Conservation (phyloP, 257 asterid genomes). For the Anisodus acutangulus region DNA sequence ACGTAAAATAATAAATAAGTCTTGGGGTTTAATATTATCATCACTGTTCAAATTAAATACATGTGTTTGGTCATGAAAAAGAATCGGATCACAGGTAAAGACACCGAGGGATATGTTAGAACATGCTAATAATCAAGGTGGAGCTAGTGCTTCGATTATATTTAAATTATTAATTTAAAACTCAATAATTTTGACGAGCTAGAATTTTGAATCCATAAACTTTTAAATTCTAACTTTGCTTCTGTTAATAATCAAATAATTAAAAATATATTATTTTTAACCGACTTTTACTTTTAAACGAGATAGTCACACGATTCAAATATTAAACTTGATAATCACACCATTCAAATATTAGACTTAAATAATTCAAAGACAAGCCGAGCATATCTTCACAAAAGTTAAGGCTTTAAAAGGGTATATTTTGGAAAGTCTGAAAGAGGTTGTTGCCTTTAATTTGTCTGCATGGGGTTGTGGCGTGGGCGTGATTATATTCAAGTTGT, state of each 20-base stretch:
- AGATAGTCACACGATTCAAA: not conserved
- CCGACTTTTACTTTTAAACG: not conserved
- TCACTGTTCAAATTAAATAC: too few relatives aligned
- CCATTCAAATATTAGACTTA: not conserved
- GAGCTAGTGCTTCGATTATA: too few relatives aligned
- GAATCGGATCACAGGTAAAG: not conserved
- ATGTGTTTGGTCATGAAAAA: not conserved
- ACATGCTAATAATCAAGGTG: too few relatives aligned
- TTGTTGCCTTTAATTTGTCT: conserved; percentile 34
- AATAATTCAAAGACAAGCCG: not conserved
- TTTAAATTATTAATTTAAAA: too few relatives aligned
- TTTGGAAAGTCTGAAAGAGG: conserved; percentile 36
- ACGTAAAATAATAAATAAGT: not conserved
- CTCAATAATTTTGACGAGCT: too few relatives aligned
- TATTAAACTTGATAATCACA: too few relatives aligned
- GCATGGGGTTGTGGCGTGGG: conserved; percentile 55
- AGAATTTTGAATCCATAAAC: too few relatives aligned
- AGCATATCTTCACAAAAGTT: conserved; percentile 26
- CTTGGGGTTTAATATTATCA: too few relatives aligned
- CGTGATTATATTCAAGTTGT: conserved; percentile 62
- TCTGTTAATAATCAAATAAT: not conserved
- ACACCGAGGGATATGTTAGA: too few relatives aligned
- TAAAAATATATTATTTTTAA: not conserved
- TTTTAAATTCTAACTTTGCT: too few relatives aligned
- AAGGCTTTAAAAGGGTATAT: conserved; percentile 38